phyloP scores from a whole-genome alignment of 768 basidiomycete species.

The Podaxis sp. region DNA sequence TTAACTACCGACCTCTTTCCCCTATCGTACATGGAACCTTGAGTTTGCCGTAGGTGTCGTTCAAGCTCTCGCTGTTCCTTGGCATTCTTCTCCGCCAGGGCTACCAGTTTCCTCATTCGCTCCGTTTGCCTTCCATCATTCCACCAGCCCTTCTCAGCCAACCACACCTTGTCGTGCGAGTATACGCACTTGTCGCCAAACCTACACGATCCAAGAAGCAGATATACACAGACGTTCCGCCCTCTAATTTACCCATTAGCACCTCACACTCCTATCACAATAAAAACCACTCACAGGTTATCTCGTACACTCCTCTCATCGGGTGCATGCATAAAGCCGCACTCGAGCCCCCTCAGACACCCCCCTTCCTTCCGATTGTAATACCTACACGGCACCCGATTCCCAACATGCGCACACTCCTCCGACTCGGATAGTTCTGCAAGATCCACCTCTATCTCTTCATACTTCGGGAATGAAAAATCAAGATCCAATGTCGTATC shows the following conservation, averaged over 20 bases:
- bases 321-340: slow-evolving; percentile 51
- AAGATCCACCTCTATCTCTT: slow-evolving; percentile 29
- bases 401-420: slow-evolving; percentile 49
- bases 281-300: slow-evolving; percentile 36
- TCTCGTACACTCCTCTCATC: slow-evolving; percentile 51
- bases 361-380: slow-evolving; percentile 45
- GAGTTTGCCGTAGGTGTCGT: background rate
- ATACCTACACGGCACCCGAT: slow-evolving; percentile 47
- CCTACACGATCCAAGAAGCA: slow-evolving; percentile 35
- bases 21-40: no score
- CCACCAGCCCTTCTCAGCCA: slow-evolving; percentile 52
- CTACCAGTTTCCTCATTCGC: slow-evolving; percentile 29
- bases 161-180: slow-evolving; percentile 44
- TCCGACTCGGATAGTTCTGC: slow-evolving; percentile 49
- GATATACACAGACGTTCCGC: slow-evolving; percentile 43
- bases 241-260: slow-evolving; percentile 34
- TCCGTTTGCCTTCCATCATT: slow-evolving; percentile 26
- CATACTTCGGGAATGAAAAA: slow-evolving; percentile 21
- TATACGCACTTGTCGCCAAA: slow-evolving; percentile 46
- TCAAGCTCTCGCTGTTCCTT: slow-evolving; percentile 14
- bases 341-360: slow-evolving; percentile 39
- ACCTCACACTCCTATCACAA: slow-evolving; percentile 17
- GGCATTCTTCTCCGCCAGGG: slow-evolving; percentile 23
- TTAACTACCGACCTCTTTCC: no score
- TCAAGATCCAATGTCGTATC: slow-evolving; percentile 18